Base-by-base conservation (phyloP, 83 land plant species). In the Thuja plicata region DNA sequence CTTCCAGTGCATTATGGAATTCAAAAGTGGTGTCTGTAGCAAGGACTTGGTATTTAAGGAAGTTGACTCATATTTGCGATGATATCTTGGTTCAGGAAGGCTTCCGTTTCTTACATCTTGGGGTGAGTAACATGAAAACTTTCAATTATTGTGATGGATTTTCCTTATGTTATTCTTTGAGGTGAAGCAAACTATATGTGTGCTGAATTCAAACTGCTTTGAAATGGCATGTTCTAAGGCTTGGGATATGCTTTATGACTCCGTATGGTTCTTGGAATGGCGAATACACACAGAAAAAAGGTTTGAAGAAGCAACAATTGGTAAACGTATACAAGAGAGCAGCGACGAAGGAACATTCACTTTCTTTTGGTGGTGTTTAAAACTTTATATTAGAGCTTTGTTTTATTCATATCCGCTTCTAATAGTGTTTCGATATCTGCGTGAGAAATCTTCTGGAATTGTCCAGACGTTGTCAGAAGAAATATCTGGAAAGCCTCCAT, bases 161-260 rank as follows among this genome's bases (percentile, higher is more conserved):
- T 86, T 62, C 57, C 17, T 55, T 50, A 41, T 43, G 30, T 50
- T 54, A 34, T 57, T 54, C 41, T 86, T 17, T 86, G 38, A 86
- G 34, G 19, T 55, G 6, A 27, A 52, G 40, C 3, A 86, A 41
- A 73, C 32, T 57, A 54, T 55, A 86, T 32, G 62, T 46, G 84
- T 54, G 30, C 3, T 91, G 93, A 95, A 77, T 94, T 34, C 90
- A 94, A 52, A 89, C 90, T 79, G 78, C n/a, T 54, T 89, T 93
- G 62, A 95, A 24, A 91, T 95, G 95, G 95, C 94, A 37, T 93
- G 94, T 92, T 95, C 95, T 52, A 92, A 94, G 71, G 92, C 90
- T 70, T 73, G 85, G 34, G 86, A 88, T 87, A 90, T 88, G 90
- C 40, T 85, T 88, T 91, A 89, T 85, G 95, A 77, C 17, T 88